Evolutionary conservation across 495 filamentous ascomycete genomes (phyloP).

Genomic region (Trichoderma gamsii): DNA sequence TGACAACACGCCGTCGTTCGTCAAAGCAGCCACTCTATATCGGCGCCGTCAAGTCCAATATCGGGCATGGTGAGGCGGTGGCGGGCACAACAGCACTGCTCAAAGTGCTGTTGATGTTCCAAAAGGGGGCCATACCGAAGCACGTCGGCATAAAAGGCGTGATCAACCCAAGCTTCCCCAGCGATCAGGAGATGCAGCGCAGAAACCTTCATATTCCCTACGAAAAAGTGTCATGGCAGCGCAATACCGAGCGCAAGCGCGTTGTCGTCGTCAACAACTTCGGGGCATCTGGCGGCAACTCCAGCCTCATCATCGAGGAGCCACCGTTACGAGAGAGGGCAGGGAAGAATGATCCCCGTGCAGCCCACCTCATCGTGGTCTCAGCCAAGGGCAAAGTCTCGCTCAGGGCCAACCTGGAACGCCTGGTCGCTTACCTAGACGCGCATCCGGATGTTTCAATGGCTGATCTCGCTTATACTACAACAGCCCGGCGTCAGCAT

Average conservation of each 20-base stretch:
- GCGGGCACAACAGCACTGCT: slow-evolving; percentile 77
- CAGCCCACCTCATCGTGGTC: slow-evolving; percentile 49
- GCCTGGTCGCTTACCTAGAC: slow-evolving; percentile 48
- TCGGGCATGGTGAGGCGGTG: slow-evolving; percentile 85
- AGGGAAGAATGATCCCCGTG: slow-evolving; percentile 21
- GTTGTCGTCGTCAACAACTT: slow-evolving; percentile 63
- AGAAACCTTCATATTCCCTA: slow-evolving; percentile 58
- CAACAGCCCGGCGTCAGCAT: slow-evolving; percentile 72
- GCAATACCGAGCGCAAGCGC: slow-evolving; percentile 45
- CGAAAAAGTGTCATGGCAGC: slow-evolving; percentile 50
- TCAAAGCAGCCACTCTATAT: slow-evolving; percentile 68
- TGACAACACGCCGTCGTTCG: slow-evolving; percentile 38
- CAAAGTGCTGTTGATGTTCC: slow-evolving; percentile 84
- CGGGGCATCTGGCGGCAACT: slow-evolving; percentile 64
- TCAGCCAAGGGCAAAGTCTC: slow-evolving; percentile 54
- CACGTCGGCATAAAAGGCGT: slow-evolving; percentile 81
- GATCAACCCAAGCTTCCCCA: slow-evolving; percentile 74
- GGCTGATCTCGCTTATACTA: slow-evolving; percentile 65
- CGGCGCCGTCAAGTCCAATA: slow-evolving; percentile 83
- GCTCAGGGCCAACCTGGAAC: slow-evolving; percentile 47
- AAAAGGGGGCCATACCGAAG: slow-evolving; percentile 74
- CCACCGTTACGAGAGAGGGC: slow-evolving; percentile 19
- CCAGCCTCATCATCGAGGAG: slow-evolving; percentile 60
- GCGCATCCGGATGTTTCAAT: slow-evolving; percentile 47
- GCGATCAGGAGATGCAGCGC: slow-evolving; percentile 31